These are phyloP conservation scores for Suillus decipiens DNA, from an alignment of 768 basidiomycete species.

Conservation along the genomic window DNA sequence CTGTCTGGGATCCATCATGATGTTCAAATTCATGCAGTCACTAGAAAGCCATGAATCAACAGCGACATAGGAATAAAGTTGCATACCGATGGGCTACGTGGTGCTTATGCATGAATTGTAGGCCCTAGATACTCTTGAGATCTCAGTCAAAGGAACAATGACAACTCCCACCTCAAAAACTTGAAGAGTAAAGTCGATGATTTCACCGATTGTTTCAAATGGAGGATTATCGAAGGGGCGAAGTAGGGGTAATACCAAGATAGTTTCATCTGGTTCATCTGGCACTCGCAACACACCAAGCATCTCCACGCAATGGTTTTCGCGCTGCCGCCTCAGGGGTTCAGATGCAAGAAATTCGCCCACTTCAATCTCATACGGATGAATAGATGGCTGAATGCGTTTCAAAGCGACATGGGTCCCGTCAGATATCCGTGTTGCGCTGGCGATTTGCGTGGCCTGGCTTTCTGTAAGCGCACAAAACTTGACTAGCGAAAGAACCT, in stretches of 20 bases:
- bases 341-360: constrained; percentile 17
- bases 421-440: constrained; percentile 29
- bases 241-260: constrained; percentile 31
- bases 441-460: constrained; percentile 19
- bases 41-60: constrained; percentile 30
- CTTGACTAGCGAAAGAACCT: constrained; percentile 25
- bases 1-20: constrained; percentile 25
- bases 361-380: constrained; percentile 22
- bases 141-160: background rate
- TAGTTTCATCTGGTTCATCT: constrained; percentile 12
- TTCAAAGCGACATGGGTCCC: constrained; percentile 32
- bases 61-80: background rate
- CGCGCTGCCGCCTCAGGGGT: constrained; percentile 3
- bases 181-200: constrained; percentile 30
- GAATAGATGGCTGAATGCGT: constrained; percentile 9
- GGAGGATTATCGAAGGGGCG: constrained; percentile 24
- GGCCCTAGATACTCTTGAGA: background rate
- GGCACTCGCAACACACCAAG: constrained; percentile 17
- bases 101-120: constrained; percentile 19
- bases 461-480: constrained; percentile 12
- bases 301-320: constrained; percentile 27
- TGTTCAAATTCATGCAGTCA: constrained; percentile 23
- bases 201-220: constrained; percentile 28
- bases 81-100: constrained; percentile 8
- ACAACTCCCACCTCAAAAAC: constrained; percentile 22